Evolutionary conservation across 2,329 filamentous ascomycete genomes (phyloP).

Genomic region (Chaetomium sp.): DNA sequence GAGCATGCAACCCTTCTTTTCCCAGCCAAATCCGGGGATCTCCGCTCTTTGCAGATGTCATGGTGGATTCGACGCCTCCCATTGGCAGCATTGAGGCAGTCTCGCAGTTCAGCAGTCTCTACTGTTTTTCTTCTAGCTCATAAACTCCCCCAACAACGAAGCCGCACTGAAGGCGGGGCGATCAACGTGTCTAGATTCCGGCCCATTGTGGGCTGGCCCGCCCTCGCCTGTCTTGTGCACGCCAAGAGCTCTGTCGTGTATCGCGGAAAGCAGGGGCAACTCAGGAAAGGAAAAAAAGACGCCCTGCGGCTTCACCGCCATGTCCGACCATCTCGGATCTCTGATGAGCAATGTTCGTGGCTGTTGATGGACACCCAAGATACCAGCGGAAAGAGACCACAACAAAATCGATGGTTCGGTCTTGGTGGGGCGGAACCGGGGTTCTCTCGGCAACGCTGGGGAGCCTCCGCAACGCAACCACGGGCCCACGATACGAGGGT

Average conservation of each 20-base stretch:
- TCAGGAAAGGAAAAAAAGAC: no score
- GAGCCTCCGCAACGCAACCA: background rate
- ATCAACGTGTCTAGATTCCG: constrained; percentile 6
- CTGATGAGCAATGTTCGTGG: background rate
- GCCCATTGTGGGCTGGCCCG: background rate
- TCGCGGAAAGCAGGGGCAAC: background rate
- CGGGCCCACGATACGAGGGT: constrained; percentile 15
- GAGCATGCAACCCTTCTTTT: constrained; percentile 9
- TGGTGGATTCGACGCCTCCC: background rate
- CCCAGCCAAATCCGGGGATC: constrained; percentile 2
- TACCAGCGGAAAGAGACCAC: background rate
- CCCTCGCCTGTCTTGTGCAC: background rate
- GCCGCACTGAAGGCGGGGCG: background rate
- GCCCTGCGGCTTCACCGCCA: constrained; percentile 9
- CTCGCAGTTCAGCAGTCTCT: no score
- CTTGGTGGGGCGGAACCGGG: constrained; percentile 9
- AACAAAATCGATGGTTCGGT: background rate
- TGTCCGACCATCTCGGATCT: background rate
- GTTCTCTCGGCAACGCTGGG: constrained; percentile 6
- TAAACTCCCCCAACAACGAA: background rate
- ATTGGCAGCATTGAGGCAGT: constrained; percentile 12
- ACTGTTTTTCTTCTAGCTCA: background rate
- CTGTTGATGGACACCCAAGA: background rate
- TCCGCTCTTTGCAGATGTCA: background rate
- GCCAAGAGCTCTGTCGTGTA: constrained; percentile 10